Evolutionary conservation across 1,139 yeast genomes (phyloP), one percentile per base, ranked within the genome.

Genomic region (Hemisphaericaspora xylanilytica): DNA sequence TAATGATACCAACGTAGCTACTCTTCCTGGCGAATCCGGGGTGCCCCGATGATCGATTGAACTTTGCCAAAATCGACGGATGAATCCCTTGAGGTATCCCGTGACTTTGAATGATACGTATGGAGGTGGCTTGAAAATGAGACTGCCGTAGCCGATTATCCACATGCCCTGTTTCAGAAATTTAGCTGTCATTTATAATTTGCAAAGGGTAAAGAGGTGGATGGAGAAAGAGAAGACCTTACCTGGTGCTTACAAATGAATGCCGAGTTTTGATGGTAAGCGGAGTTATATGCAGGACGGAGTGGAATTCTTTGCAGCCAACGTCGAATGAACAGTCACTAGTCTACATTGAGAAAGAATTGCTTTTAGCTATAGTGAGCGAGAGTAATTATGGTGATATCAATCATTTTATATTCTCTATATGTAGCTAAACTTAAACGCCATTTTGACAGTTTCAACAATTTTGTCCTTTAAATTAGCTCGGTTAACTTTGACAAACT

Each of bases 31-130:
- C 8, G 65, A 58, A 40, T 78, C 86, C 0, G 88, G 88, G 0
- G 95, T 85, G 0, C 97, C 97, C 39, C 97, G 64, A 58, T 90
- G 96, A 58, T 90, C 97, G 15, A 82, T 78, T 5, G 94, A 82
- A 31, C 87, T 78, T 61, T 89, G 96, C 97, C 97, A 90, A 57
- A 90, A 90, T 39, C 96, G 65, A 17, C 97, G 70, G 2, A 84
- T 76, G 50, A 70, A 88, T 1, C 96, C 96, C 41, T 73, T 70
- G 21, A 90, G 70, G 44, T 81, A 77, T 0, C 97, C 97, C 0
- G 87, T 80, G 7, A 85, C 79, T 30, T 79, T 66, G 46, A 75
- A 72, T 14, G 75, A 71, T 31, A 60, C 63, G 43, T 79, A 78
- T 16, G 95, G 92, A 0, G 97, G 97, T 0, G 96, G 97, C 55